A percentile compares a stretch with the other conserved stretches of the same genome.
These are phyloP conservation scores for Phaeosphaeriaceae sp. DNA, from an alignment of 2,329 filamentous ascomycete species.

Conservation along the genomic window DNA sequence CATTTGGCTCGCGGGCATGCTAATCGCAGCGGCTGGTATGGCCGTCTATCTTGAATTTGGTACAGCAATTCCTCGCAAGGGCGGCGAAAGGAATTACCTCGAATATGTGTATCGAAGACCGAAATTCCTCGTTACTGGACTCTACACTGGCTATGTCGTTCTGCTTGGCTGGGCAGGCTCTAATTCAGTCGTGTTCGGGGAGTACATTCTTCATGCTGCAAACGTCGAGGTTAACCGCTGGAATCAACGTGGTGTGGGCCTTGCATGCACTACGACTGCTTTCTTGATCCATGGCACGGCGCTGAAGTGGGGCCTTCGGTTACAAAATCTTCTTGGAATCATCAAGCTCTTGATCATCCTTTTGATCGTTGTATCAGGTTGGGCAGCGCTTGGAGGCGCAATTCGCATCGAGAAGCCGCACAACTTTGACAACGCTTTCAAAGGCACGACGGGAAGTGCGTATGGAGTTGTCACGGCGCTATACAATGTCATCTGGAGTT, in stretches of 20 bases:
- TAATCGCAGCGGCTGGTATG: constrained; percentile 67
- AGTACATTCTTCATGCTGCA: constrained; percentile 72
- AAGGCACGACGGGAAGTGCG: constrained; percentile 68
- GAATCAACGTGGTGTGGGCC: constrained; percentile 70
- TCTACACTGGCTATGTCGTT: constrained; percentile 67
- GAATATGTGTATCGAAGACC: constrained; percentile 68
- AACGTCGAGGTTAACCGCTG: constrained; percentile 67
- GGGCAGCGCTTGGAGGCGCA: constrained; percentile 66
- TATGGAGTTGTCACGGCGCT: constrained; percentile 73
- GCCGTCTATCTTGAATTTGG: constrained; percentile 72
- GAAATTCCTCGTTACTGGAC: constrained; percentile 64
- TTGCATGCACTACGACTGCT: constrained; percentile 70
- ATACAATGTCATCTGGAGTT: constrained; percentile 76
- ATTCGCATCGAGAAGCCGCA: constrained; percentile 65
- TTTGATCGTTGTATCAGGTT: constrained; percentile 69
- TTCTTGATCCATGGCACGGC: constrained; percentile 70
- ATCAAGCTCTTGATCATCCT: constrained; percentile 71
- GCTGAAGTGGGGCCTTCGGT: constrained; percentile 69
- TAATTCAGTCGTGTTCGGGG: constrained; percentile 73
- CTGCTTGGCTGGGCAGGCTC: constrained; percentile 68
- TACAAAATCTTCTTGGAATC: constrained; percentile 69
- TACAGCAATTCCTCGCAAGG: constrained; percentile 68
- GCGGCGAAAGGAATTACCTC: constrained; percentile 72
- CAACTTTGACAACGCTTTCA: constrained; percentile 69
- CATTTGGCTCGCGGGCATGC: constrained; percentile 67